Conservation (phyloP, 176 grass and related monocot genomes). For the Dendrocalamus sinicus region DNA sequence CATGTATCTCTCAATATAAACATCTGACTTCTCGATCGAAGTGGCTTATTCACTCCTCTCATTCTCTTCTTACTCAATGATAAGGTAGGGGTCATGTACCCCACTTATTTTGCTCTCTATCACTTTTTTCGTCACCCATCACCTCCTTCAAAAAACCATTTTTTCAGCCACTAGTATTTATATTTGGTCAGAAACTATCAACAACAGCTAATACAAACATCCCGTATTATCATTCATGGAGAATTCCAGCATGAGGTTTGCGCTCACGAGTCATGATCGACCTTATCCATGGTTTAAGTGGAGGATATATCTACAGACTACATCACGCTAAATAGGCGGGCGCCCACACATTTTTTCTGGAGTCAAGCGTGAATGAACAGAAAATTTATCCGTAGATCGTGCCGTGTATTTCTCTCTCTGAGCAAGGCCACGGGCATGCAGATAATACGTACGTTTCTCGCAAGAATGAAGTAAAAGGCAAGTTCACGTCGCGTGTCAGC, state of each 20-base stretch:
- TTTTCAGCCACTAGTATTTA: no score
- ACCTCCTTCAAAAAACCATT: no score
- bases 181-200: no score
- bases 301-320: no score
- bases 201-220: no score
- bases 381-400: neutral
- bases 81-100: no score
- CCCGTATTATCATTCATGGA: neutral
- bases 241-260: neutral
- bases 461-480: neutral
- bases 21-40: fast-evolving
- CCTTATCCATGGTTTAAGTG: neutral
- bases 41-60: no score
- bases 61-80: no score
- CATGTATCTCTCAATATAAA: no score
- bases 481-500: neutral
- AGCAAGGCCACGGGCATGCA: neutral
- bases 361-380: neutral
- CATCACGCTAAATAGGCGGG: no score
- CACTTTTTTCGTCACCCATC: no score
- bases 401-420: neutral
- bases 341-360: neutral
- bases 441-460: neutral
- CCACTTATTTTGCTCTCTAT: no score
- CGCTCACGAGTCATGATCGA: neutral